phyloP scores from a whole-genome alignment of 2,329 filamentous ascomycete genomes.

The Apiospora aurea region DNA sequence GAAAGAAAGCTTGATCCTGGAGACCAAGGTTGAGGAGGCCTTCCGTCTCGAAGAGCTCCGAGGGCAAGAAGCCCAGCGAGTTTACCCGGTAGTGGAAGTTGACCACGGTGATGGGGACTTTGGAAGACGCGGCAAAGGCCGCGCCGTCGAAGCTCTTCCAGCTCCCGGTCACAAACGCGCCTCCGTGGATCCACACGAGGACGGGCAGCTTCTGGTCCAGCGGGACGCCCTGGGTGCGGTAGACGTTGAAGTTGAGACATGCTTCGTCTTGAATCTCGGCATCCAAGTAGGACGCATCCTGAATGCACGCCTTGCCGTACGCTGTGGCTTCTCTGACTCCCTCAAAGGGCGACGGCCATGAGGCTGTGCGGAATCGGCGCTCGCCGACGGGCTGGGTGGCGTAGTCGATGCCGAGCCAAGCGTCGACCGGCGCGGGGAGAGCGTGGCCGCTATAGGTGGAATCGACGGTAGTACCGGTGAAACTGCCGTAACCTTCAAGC shows the following conservation, averaged over 20 bases:
- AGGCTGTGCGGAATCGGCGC: constrained; percentile 48
- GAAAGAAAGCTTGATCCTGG: constrained; percentile 56
- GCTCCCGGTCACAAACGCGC: constrained; percentile 51
- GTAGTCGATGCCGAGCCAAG: constrained; percentile 57
- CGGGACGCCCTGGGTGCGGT: constrained; percentile 43
- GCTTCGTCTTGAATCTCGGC: constrained; percentile 42
- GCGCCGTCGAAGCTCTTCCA: constrained; percentile 45
- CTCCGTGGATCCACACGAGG: constrained; percentile 54
- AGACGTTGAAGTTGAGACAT: constrained; percentile 51
- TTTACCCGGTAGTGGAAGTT: constrained; percentile 50
- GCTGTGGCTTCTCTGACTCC: constrained; percentile 46
- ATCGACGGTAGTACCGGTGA: constrained; percentile 47
- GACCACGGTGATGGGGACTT: constrained; percentile 11
- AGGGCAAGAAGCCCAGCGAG: constrained; percentile 54
- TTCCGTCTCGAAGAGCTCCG: constrained; percentile 43
- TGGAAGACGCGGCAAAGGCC: not conserved
- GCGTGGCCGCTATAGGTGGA: constrained; percentile 42
- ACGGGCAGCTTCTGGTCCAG: constrained; percentile 50
- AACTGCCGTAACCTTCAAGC: constrained; percentile 49
- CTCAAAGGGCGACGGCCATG: constrained; percentile 49
- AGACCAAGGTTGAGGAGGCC: constrained; percentile 57
- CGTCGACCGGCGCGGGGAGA: constrained; percentile 48
- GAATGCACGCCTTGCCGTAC: constrained; percentile 52
- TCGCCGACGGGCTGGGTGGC: constrained; percentile 49
- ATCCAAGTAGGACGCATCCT: constrained; percentile 40